phyloP scores from a whole-genome alignment of 331 rosid genomes.

The Acacia concinna region DNA sequence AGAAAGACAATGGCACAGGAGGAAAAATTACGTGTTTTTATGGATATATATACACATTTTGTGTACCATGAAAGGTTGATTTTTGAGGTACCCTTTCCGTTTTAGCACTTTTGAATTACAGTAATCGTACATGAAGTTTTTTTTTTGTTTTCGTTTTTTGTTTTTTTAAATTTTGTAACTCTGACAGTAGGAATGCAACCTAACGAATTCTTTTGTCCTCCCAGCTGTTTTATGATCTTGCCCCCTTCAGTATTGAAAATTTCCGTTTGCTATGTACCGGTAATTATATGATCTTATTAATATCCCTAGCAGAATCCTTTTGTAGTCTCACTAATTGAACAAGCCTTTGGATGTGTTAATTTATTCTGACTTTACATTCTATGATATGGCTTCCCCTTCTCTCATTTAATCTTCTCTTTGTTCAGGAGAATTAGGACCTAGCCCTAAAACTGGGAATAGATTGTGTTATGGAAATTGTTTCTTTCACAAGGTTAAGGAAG shows the following conservation, averaged over 20 bases:
- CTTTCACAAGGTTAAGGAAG: neutral
- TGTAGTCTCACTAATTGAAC: neutral
- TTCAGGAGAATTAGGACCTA: constrained; percentile 71
- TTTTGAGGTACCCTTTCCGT: constrained; percentile 61
- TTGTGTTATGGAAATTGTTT: neutral
- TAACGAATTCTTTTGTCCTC: neutral
- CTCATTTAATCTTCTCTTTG: constrained; percentile 8
- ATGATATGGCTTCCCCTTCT: neutral
- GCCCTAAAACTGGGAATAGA: neutral
- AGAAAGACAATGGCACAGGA: constrained; percentile 63
- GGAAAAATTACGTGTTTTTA: constrained; percentile 61
- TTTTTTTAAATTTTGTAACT: neutral
- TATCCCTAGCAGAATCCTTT: neutral
- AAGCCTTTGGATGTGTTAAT: neutral
- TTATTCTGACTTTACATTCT: neutral
- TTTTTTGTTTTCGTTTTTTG: neutral
- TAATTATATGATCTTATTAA: constrained; percentile 21
- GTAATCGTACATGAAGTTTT: no score
- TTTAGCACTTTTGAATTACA: neutral
- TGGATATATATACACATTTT: constrained; percentile 76
- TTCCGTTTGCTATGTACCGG: constrained; percentile 90
- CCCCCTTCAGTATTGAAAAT: constrained; percentile 83
- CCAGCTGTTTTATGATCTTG: constrained; percentile 79
- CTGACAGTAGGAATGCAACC: neutral
- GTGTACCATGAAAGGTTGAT: constrained; percentile 72